Evolutionary conservation across 495 filamentous ascomycete genomes (phyloP).

Genomic region (Staphylotrichum longicolle): DNA sequence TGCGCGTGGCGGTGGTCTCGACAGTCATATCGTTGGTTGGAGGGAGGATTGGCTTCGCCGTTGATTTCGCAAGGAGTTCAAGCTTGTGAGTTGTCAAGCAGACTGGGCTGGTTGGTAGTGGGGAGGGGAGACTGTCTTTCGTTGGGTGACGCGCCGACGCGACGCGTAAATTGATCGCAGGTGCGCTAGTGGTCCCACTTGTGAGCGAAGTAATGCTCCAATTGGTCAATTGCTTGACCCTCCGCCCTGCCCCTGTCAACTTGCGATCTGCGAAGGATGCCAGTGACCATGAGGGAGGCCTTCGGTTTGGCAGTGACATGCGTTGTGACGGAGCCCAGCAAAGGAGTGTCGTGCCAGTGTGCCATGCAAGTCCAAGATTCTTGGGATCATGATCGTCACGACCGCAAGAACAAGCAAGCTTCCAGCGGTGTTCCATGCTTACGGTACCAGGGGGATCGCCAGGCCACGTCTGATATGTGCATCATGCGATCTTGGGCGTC

Average conservation of each 20-base stretch:
- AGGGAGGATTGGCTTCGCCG: neutral
- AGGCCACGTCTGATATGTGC: constrained; percentile 18
- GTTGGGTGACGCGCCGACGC: constrained; percentile 27
- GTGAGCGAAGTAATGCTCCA: neutral
- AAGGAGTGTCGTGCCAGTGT: too few relatives aligned
- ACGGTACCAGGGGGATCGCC: constrained; percentile 7
- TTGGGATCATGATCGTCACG: neutral
- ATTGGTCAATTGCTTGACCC: constrained; percentile 19
- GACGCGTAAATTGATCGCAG: constrained; percentile 32
- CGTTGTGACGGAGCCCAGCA: too few relatives aligned
- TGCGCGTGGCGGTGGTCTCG: constrained; percentile 43
- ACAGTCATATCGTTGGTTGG: constrained; percentile 52
- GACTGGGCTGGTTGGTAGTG: neutral
- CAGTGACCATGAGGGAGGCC: too few relatives aligned
- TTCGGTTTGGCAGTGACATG: too few relatives aligned
- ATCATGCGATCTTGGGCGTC: constrained; percentile 11
- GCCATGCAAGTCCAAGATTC: too few relatives aligned
- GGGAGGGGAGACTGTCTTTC: neutral
- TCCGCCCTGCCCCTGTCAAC: neutral
- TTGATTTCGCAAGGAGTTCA: neutral
- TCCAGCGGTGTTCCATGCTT: neutral
- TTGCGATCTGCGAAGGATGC: neutral
- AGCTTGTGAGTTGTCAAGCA: constrained; percentile 11
- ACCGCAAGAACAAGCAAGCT: neutral
- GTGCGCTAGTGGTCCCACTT: constrained; percentile 3